Percentiles rank a stretch among this genome's conserved stretches.
These are phyloP conservation scores for Ostreobium quekettii DNA, from an alignment of 139 green algal genomes.

Conservation along the genomic window DNA sequence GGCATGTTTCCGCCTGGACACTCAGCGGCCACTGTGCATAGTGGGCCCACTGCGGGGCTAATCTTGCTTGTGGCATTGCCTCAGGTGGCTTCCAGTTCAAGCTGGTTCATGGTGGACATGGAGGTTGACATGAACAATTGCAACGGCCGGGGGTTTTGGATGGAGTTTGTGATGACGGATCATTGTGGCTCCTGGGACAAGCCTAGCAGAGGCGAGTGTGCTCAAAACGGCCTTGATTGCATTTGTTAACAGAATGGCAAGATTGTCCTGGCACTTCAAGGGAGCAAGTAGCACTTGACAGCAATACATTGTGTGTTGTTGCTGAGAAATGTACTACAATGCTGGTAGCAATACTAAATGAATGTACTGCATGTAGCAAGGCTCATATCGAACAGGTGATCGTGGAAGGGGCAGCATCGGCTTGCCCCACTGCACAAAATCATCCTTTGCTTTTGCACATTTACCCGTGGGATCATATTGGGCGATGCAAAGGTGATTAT, in stretches of 20 bases:
- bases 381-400: neutral
- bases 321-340: neutral
- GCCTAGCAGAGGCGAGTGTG: constrained; percentile 24
- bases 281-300: neutral
- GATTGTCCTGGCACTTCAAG: neutral
- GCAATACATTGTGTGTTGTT: neutral
- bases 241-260: neutral
- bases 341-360: neutral
- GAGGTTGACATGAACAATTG: neutral
- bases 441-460: no score
- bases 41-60: neutral
- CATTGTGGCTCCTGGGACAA: constrained; percentile 47
- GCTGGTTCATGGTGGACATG: neutral
- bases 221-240: neutral
- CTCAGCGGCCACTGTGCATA: neutral
- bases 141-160: constrained; percentile 12
- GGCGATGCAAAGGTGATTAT: no score
- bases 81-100: neutral
- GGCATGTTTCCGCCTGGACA: no score
- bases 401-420: no score
- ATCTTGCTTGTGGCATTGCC: neutral
- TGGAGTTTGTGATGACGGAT: constrained; percentile 61
- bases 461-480: no score
- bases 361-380: neutral
- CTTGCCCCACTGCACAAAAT: no score